Evolutionary conservation across 495 filamentous ascomycete species (phyloP), one percentile per base, ranked within the genome.

Genomic region (Aspergillus kassunensis): DNA sequence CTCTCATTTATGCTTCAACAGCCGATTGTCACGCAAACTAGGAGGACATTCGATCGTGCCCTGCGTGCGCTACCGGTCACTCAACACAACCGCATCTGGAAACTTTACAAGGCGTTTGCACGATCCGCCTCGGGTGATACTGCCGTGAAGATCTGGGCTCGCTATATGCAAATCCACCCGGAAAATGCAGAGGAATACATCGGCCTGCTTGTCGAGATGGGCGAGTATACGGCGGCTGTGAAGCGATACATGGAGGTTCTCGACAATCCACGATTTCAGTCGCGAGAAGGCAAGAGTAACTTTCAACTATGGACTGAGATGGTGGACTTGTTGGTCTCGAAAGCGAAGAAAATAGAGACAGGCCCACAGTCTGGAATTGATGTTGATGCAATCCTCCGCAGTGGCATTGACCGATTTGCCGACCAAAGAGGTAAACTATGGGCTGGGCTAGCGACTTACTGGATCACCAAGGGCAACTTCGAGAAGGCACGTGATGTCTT

Each of bases 231-330:
- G 13, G 91, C 96, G 63, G 95, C 95, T 7, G 89, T 95, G 29
- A 86, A 89, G 71, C 86, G 86, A 57, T 97, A 93, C 66, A 96
- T 97, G 69, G 86, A 92, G 24, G 87, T 97, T 19, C 78, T 99
- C 56, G 90, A 97, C 73, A 93, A 97, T 60, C 84, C 88, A 13
- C 83, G 84, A 12, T 97, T 97, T 70, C 82, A 84, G 59, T 97
- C 91, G 64, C 96, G 95, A 72, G 80, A 92, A 46, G 87, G 87
- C 27, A 97, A 96, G 67, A 91, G 95, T 13, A 88, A 91, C 56
- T 97, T 97, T 64, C 90, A 97, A 67, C 75, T 97, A 35, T 97
- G 95, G 95, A 93, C 87, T 45, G 95, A 97, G 68, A 93, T 97
- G 88, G 87, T 96, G n/a, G 92, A 97, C 59, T 63, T 97, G 53